phyloP scores from a whole-genome alignment of 139 green algal species.

The Chlorokybus atmophyticus region DNA sequence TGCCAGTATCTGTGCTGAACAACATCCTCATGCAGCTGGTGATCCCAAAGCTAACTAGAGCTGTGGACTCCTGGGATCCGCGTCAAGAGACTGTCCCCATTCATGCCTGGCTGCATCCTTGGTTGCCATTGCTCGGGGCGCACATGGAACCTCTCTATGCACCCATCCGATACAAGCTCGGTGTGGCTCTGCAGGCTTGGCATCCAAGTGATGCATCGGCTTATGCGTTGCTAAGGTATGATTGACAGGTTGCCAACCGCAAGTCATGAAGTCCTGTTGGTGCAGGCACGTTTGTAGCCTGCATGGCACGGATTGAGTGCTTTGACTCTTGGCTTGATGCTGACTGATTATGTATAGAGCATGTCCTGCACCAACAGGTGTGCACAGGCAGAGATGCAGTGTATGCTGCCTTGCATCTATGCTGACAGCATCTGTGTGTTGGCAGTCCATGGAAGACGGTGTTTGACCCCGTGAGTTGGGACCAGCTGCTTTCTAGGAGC shows the following conservation, averaged over 20 bases:
- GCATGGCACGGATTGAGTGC: too few species aligned
- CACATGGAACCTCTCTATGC: slow-evolving; percentile 70
- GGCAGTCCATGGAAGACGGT: slow-evolving; percentile 75
- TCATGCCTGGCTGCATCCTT: slow-evolving; percentile 93
- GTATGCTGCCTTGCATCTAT: too few species aligned
- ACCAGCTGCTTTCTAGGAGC: slow-evolving; percentile 45
- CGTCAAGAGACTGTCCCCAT: slow-evolving; percentile 61
- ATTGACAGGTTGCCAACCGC: too few species aligned
- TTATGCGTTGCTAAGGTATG: slow-evolving; percentile 53
- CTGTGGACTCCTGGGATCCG: slow-evolving; percentile 77
- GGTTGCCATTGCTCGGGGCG: slow-evolving; percentile 67
- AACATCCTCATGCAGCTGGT: slow-evolving; percentile 33
- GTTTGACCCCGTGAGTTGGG: slow-evolving; percentile 54
- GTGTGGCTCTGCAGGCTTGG: slow-evolving; percentile 58
- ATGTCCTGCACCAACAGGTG: too few species aligned
- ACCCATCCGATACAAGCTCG: slow-evolving; percentile 56
- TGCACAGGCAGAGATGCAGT: too few species aligned
- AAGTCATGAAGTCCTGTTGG: too few species aligned
- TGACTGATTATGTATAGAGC: too few species aligned
- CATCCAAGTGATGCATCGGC: slow-evolving; percentile 66
- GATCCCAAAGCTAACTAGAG: slow-evolving; percentile 60
- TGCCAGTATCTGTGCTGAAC: slow-evolving; percentile 13
- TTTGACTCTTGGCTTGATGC: too few species aligned
- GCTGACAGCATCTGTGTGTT: too few species aligned
- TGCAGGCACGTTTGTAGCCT: too few species aligned